Evolutionary conservation across 2,329 filamentous ascomycete species (phyloP).

Genomic region (Alternaria sp.): DNA sequence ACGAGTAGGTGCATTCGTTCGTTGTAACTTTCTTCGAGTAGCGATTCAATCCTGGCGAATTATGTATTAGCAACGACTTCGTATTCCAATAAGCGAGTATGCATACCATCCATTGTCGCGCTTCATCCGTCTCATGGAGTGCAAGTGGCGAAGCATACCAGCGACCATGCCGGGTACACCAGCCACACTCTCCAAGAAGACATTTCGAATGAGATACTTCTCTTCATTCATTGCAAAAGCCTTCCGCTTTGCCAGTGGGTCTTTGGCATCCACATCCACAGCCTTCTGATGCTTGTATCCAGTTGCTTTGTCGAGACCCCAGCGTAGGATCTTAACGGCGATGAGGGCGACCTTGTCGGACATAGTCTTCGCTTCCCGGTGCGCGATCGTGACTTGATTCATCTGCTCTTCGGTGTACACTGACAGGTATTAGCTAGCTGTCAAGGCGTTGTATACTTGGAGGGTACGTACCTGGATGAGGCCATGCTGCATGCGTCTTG

Average conservation of each 20-base stretch:
- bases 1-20: conserved; percentile 92
- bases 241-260: conserved; percentile 61
- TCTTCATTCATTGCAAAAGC: conserved; percentile 76
- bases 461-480: conserved; percentile 51
- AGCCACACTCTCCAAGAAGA: conserved; percentile 94
- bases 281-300: conserved; percentile 76
- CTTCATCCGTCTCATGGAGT: conserved; percentile 82
- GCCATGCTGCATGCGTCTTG: conserved; percentile 56
- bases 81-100: background rate
- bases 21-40: conserved; percentile 90
- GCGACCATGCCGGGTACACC: conserved; percentile 97
- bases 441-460: background rate
- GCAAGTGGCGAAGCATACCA: conserved; percentile 89
- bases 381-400: conserved; percentile 73
- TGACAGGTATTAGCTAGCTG: conserved; percentile 29
- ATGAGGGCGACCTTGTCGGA: conserved; percentile 82
- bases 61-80: conserved; percentile 8
- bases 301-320: conserved; percentile 80
- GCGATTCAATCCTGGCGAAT: conserved; percentile 78
- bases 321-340: conserved; percentile 77
- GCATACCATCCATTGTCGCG: conserved; percentile 84
- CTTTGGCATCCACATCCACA: conserved; percentile 44
- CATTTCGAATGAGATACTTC: conserved; percentile 88
- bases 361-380: conserved; percentile 73
- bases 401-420: conserved; percentile 81